Evolutionary conservation across 176 grass and related monocot species (phyloP), one percentile per base, ranked within the genome.

Genomic region (Lolium perenne): DNA sequence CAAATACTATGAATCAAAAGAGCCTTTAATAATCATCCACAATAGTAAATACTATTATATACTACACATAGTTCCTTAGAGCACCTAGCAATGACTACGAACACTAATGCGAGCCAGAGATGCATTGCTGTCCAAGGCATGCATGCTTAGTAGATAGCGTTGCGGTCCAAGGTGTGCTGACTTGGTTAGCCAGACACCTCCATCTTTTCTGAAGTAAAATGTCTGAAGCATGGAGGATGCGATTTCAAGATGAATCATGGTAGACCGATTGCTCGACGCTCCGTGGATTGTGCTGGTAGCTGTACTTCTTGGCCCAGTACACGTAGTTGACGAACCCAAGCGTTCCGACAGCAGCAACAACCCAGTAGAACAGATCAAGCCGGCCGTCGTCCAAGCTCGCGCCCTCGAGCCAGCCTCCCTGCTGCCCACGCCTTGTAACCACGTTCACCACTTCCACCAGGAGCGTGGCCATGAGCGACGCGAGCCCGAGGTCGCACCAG

Each of bases 341-440:
- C 40, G 89, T 12, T 50, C 88, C 88, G 15, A 93, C 29, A 6
- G 76, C 15, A 8, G 77, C 45, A 0, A 90, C 64, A 1, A 88
- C 65, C 84, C 89, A 84, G 69, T 95, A 95, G 20, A 95, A 93
- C 25, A 86, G 20, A 86, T 95, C 94, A 49, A 93, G 89, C 21
- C 77, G 87, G 15, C 84, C 87, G 48, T 56, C 85, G 65, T 95
- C 88, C 74, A 95, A 49, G 56, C 17, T 82, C 49, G 82, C 55
- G 1, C 91, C 94, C 68, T 87, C 87, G 1, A 95, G 83, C 94
- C 94, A 95, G 7, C 94, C 94, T 21, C 71, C 81, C 8, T n/a
- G 67, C 21, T n/a, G 25, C 18, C 77, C 87, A 61, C 55, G 47
- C 80, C 91, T 87, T 7, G 84, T 91, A 49, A 63, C 84, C 25